These are phyloP conservation scores for Beta lomatogona DNA, from an alignment of 179 eudicot species.

Conservation along the genomic window DNA sequence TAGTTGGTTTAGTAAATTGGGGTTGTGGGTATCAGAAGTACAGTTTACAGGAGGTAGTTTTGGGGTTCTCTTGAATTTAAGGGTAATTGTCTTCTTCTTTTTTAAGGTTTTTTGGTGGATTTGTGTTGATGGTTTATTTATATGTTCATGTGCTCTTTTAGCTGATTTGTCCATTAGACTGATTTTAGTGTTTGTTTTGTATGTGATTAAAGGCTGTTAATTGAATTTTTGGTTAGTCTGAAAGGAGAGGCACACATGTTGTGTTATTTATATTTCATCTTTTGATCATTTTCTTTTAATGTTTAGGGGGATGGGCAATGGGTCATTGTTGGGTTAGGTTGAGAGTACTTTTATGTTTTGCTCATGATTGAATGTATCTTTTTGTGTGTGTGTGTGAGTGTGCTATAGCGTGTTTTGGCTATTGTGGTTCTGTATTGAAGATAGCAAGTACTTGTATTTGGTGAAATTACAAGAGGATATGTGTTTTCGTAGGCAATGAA, in stretches of 20 bases:
- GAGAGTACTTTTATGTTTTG: background rate
- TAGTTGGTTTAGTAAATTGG: background rate
- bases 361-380: background rate
- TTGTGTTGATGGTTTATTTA: background rate
- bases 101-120: background rate
- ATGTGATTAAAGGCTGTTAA: no score
- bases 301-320: background rate
- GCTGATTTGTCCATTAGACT: background rate
- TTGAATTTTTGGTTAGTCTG: background rate
- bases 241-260: no score
- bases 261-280: background rate
- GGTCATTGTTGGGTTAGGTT: background rate
- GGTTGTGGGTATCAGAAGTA: background rate
- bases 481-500: background rate
- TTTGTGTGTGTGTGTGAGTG: no score
- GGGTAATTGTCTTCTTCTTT: background rate
- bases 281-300: background rate
- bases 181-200: background rate
- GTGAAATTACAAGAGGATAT: slow-evolving; percentile 2
- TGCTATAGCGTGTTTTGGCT: background rate
- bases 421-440: background rate
- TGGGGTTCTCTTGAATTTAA: background rate
- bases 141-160: background rate
- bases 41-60: background rate
- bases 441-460: background rate